Conservation (phyloP, 495 filamentous ascomycete genomes). For the Trichoderma orchidacearum region DNA sequence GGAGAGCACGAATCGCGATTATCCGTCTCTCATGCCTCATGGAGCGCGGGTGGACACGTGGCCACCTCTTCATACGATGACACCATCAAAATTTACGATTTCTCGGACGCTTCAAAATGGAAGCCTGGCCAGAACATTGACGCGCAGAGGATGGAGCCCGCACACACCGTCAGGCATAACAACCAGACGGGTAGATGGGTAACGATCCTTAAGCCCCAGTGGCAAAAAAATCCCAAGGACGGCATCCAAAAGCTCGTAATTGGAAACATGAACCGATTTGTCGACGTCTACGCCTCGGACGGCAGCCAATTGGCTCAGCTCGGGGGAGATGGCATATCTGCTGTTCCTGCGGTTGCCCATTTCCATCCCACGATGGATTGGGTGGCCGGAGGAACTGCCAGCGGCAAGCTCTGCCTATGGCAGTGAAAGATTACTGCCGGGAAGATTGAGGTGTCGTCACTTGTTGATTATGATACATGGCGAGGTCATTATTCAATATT, state of each 20-base stretch:
- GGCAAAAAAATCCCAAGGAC: slow-evolving; percentile 68
- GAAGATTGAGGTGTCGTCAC: background rate
- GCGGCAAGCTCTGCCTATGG: slow-evolving; percentile 87
- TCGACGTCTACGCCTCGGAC: slow-evolving; percentile 68
- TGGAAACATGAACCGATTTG: slow-evolving; percentile 95
- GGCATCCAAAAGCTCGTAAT: slow-evolving; percentile 78
- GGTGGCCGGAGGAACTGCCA: slow-evolving; percentile 85
- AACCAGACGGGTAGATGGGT: slow-evolving; percentile 84
- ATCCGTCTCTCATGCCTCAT: slow-evolving; percentile 83
- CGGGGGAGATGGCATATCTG: slow-evolving; percentile 76
- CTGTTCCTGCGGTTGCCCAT: slow-evolving; percentile 82
- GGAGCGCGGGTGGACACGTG: slow-evolving; percentile 66
- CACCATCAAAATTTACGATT: slow-evolving; percentile 80
- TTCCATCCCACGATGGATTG: slow-evolving; percentile 83
- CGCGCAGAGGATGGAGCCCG: slow-evolving; percentile 52
- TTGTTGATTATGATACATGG: too few species aligned
- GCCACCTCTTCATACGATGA: slow-evolving; percentile 93
- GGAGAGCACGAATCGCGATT: slow-evolving; percentile 72
- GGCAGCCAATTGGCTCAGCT: slow-evolving; percentile 89
- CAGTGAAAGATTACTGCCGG: slow-evolving; percentile 36
- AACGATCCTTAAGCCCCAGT: slow-evolving; percentile 76
- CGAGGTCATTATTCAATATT: too few species aligned
- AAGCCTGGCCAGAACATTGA: slow-evolving; percentile 42
- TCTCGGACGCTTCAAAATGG: slow-evolving; percentile 54
- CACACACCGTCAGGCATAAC: slow-evolving; percentile 64